phyloP scores from a whole-genome alignment of 805 yeast species.

The Torulaspora microellipsoides region DNA sequence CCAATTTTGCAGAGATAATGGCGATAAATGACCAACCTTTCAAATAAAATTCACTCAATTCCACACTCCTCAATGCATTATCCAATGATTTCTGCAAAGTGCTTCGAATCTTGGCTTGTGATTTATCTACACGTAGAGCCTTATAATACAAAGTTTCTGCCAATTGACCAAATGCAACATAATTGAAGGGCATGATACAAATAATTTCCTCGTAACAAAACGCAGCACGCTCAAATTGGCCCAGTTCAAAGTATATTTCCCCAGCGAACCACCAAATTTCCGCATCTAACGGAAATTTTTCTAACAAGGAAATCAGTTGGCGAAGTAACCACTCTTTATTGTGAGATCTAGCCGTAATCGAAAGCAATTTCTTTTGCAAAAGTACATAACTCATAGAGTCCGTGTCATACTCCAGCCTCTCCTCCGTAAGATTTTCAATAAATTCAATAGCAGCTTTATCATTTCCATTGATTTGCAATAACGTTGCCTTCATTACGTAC shows the following conservation, averaged over 20 bases:
- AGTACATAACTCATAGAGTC: constrained; percentile 30
- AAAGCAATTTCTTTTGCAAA: constrained; percentile 27
- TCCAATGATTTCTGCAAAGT: constrained; percentile 33
- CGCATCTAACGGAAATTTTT: constrained; percentile 59
- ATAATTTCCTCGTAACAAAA: constrained; percentile 68
- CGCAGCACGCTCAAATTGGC: constrained; percentile 64
- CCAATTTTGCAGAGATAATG: constrained; percentile 33
- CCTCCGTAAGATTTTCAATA: constrained; percentile 47
- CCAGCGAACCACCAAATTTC: constrained; percentile 77
- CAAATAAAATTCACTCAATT: constrained; percentile 62
- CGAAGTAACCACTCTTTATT: constrained; percentile 17
- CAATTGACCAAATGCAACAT: constrained; percentile 29
- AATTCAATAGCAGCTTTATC: constrained; percentile 36
- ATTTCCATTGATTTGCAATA: constrained; percentile 25
- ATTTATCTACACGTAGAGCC: constrained; percentile 14
- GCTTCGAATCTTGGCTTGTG: constrained; percentile 4
- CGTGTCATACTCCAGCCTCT: constrained; percentile 49
- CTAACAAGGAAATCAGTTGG: constrained; percentile 22
- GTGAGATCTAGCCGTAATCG: constrained; percentile 20
- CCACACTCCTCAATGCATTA: constrained; percentile 66
- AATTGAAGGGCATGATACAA: constrained; percentile 52
- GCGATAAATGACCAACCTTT: constrained; percentile 74
- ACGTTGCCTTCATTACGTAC: constrained; percentile 30
- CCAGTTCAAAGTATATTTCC: constrained; percentile 53
- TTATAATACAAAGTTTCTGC: constrained; percentile 26